Percentiles rank a stretch among this genome's conserved stretches.
These are phyloP conservation scores for Calvatia gigantea DNA, from an alignment of 768 basidiomycete genomes.

Conservation along the genomic window DNA sequence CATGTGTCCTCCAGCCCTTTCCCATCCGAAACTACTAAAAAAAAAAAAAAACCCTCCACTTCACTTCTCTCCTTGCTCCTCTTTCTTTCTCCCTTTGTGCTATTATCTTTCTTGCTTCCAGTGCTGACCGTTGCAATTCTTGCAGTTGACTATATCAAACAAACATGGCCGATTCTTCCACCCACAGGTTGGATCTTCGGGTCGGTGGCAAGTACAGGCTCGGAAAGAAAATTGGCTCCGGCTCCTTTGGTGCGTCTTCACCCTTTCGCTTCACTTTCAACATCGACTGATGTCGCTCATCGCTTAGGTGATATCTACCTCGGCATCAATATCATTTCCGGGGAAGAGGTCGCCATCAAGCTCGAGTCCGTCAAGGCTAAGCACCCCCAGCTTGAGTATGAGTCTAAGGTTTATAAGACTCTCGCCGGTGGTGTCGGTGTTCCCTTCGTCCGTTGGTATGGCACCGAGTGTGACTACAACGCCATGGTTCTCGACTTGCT, in stretches of 20 bases:
- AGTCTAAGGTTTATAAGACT: conserved; percentile 95
- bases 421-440: conserved; percentile 98
- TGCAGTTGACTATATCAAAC: conserved; percentile 16
- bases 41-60: conserved; percentile 28
- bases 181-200: conserved; percentile 78
- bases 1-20: conserved; percentile 39
- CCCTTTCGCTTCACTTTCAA: conserved; percentile 5
- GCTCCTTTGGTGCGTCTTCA: conserved; percentile 81
- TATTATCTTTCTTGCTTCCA: not conserved
- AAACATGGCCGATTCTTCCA: conserved; percentile 67
- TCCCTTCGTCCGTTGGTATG: conserved; percentile 95
- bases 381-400: conserved; percentile 99
- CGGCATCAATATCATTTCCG: conserved; percentile 99
- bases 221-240: conserved; percentile 99
- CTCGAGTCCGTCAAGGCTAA: conserved; percentile 99
- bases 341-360: conserved; percentile 99
- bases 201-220: conserved; percentile 96
- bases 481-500: conserved; percentile 99
- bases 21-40: conserved; percentile 19
- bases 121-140: conserved; percentile 14
- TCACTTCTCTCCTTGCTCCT: conserved; percentile 19
- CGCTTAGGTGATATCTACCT: conserved; percentile 93
- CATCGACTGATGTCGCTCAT: conserved; percentile 10
- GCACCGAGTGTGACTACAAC: conserved; percentile 97
- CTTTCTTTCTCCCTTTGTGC: conserved; percentile 19